phyloP scores from a whole-genome alignment of 2,329 filamentous ascomycete genomes.

The Cercospora janseana region DNA sequence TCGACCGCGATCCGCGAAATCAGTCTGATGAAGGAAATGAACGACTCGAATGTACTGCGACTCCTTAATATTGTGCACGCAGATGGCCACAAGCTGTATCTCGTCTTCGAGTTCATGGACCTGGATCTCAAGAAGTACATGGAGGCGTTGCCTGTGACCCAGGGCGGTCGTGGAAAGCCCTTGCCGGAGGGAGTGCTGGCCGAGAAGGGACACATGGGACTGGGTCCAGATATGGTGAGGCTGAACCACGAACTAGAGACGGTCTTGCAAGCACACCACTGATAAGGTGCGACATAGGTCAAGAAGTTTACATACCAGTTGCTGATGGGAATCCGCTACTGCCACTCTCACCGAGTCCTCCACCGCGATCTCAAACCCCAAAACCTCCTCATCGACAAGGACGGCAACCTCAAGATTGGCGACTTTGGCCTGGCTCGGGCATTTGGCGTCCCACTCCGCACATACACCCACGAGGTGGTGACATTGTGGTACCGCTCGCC shows the following conservation, averaged over 20 bases:
- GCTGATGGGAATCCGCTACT: constrained; percentile 80
- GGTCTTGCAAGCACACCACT: neutral
- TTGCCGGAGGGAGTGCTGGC: constrained; percentile 69
- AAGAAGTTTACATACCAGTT: constrained; percentile 93
- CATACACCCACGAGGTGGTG: constrained; percentile 92
- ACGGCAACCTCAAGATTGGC: constrained; percentile 85
- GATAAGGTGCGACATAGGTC: constrained; percentile 41
- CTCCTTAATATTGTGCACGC: constrained; percentile 91
- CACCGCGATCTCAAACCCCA: constrained; percentile 89
- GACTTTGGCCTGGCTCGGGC: constrained; percentile 88
- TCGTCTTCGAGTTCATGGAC: constrained; percentile 89
- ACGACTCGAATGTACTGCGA: constrained; percentile 83
- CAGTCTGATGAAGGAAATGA: constrained; percentile 91
- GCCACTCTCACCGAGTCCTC: constrained; percentile 81
- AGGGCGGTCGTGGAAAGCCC: constrained; percentile 81
- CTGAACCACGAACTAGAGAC: constrained; percentile 12
- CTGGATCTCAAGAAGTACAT: constrained; percentile 94
- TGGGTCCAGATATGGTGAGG: constrained; percentile 67
- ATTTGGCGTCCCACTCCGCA: constrained; percentile 85
- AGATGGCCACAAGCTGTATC: constrained; percentile 90
- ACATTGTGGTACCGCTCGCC: constrained; percentile 91
- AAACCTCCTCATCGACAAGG: constrained; percentile 80
- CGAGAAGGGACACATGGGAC: constrained; percentile 62
- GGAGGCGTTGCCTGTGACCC: constrained; percentile 80
- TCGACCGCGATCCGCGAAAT: constrained; percentile 93